phyloP scores from a whole-genome alignment of 257 asterid species.

The Mentha longifolia region DNA sequence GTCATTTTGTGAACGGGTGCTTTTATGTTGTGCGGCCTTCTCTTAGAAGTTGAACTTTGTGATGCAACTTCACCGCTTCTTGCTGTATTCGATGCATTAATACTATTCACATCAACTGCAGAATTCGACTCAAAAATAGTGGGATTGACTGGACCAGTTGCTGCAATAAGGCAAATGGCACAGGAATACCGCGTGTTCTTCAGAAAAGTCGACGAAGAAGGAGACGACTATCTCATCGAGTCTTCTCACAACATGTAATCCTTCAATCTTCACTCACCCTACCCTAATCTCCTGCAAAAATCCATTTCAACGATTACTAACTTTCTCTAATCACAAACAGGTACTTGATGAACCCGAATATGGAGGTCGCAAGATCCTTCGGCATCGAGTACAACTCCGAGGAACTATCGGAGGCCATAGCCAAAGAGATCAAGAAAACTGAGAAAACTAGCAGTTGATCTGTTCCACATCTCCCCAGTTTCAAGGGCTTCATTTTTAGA shows the following conservation, averaged over 20 bases:
- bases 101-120: constrained; percentile 40
- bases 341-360: constrained; percentile 82
- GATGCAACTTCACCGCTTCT: constrained; percentile 1
- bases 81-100: background rate
- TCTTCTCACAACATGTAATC: constrained; percentile 88
- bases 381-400: constrained; percentile 78
- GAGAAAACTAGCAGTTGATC: constrained; percentile 31
- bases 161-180: constrained; percentile 89
- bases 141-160: constrained; percentile 86
- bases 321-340: constrained; percentile 41
- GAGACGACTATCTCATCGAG: constrained; percentile 87
- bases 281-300: background rate
- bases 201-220: constrained; percentile 80
- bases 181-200: constrained; percentile 91
- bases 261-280: background rate
- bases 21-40: constrained; percentile 2
- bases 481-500: background rate
- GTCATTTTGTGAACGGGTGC: background rate
- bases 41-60: background rate
- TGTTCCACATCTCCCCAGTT: background rate
- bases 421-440: constrained; percentile 59
- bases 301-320: background rate
- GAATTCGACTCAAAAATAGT: constrained; percentile 78
- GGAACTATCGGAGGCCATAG: constrained; percentile 64
- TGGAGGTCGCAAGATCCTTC: constrained; percentile 80